Percentiles rank a stretch among this genome's conserved stretches.
These are phyloP conservation scores for Leccinum aurantiacum DNA, from an alignment of 768 basidiomycete genomes.

Conservation along the genomic window DNA sequence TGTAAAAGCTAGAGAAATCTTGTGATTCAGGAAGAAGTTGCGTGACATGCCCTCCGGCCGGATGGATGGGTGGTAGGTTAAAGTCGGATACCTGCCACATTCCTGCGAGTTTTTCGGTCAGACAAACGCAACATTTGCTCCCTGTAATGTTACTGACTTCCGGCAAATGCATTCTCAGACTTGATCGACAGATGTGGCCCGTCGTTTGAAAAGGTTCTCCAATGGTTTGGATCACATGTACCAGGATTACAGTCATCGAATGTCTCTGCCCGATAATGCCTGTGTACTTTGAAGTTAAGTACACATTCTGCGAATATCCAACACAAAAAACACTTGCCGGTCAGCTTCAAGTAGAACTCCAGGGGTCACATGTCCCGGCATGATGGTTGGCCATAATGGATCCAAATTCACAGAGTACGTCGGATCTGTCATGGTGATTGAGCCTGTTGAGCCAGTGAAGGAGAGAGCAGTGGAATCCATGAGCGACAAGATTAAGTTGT, in stretches of 20 bases:
- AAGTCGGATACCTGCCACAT: no score
- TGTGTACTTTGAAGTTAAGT: not conserved
- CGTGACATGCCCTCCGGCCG: not conserved
- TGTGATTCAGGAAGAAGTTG: not conserved
- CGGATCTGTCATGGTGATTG: no score
- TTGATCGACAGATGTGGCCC: not conserved
- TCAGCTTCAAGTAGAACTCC: not conserved
- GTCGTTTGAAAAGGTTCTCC: not conserved
- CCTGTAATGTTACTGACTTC: constrained; percentile 7
- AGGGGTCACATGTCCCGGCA: not conserved
- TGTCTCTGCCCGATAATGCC: not conserved
- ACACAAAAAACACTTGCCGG: not conserved
- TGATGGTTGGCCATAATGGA: not conserved
- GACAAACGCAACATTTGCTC: not conserved
- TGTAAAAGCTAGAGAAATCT: no score
- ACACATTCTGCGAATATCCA: not conserved
- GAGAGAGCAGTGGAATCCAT: not conserved
- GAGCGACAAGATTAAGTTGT: not conserved
- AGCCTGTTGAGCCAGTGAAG: not conserved
- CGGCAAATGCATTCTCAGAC: not conserved
- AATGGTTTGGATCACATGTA: not conserved
- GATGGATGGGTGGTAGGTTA: not conserved
- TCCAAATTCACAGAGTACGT: no score
- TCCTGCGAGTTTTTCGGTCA: constrained; percentile 6
- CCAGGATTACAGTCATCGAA: not conserved